These are phyloP conservation scores for Apophysomyces ossiformis DNA, from an alignment of 371 early-diverging fungal genomes.

Conservation along the genomic window DNA sequence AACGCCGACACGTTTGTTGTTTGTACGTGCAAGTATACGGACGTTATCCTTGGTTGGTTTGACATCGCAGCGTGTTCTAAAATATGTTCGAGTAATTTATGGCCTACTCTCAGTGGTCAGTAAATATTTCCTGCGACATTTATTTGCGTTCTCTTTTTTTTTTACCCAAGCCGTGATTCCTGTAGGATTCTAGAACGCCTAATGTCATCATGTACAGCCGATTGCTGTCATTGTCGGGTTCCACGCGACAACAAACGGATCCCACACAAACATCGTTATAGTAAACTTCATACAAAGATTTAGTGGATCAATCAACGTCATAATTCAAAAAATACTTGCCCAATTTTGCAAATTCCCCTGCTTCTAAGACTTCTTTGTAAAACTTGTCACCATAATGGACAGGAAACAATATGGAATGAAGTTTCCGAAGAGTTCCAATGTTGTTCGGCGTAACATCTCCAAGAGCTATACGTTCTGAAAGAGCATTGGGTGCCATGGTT, in stretches of 20 bases:
- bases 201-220: constrained; percentile 93
- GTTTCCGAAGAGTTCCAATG: constrained; percentile 70
- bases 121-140: background rate
- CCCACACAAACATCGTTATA: constrained; percentile 80
- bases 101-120: constrained; percentile 42
- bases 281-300: constrained; percentile 56
- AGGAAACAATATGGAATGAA: constrained; percentile 88
- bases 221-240: constrained; percentile 44
- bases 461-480: constrained; percentile 46
- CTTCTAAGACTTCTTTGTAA: constrained; percentile 76
- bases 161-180: constrained; percentile 83
- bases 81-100: constrained; percentile 64
- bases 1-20: constrained; percentile 84
- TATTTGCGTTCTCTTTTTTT: background rate
- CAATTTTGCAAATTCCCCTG: constrained; percentile 75
- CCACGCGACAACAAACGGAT: constrained; percentile 86
- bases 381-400: constrained; percentile 82
- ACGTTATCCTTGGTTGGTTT: constrained; percentile 21
- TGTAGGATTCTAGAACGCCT: constrained; percentile 89
- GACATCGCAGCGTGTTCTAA: constrained; percentile 54
- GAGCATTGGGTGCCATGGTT: constrained; percentile 1
- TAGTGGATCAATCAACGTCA: background rate
- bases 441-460: constrained; percentile 74
- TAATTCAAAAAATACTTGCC: constrained; percentile 40
- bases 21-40: constrained; percentile 91